A percentile compares a stretch with the other conserved stretches of the same genome.
These are phyloP conservation scores for Lyophyllum shimeji DNA, from an alignment of 768 basidiomycete genomes.

Conservation along the genomic window DNA sequence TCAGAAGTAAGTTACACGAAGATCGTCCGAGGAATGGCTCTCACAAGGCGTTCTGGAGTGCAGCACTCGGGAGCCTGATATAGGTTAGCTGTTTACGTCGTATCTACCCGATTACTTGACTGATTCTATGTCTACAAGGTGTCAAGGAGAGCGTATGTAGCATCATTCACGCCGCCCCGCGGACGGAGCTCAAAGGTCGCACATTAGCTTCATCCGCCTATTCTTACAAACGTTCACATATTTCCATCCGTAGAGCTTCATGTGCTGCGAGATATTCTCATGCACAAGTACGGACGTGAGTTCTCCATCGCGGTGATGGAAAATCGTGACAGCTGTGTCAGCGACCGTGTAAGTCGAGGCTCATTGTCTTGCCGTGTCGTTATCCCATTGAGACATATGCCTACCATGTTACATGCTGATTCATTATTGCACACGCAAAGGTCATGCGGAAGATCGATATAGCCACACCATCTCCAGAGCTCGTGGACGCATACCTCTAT, in stretches of 20 bases:
- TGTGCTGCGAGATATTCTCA: conserved; percentile 86
- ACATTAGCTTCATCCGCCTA: not conserved
- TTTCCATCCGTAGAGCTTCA: conserved; percentile 68
- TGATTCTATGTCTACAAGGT: conserved; percentile 22
- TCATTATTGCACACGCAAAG: conserved; percentile 43
- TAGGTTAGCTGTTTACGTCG: conserved; percentile 38
- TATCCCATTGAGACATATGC: not conserved
- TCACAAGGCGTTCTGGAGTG: conserved; percentile 9
- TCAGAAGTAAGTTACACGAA: conserved; percentile 58
- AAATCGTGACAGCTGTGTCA: conserved; percentile 79
- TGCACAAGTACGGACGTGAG: conserved; percentile 95
- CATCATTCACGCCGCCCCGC: conserved; percentile 88
- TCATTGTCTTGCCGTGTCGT: not conserved
- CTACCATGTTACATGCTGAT: conserved; percentile 1
- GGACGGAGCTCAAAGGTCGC: conserved; percentile 86
- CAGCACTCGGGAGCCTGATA: conserved; percentile 84
- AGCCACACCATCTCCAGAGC: conserved; percentile 64
- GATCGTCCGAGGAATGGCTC: conserved; percentile 10
- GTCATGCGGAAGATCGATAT: conserved; percentile 72
- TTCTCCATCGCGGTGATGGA: conserved; percentile 86
- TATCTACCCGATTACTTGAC: not conserved
- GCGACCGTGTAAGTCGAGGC: conserved; percentile 63
- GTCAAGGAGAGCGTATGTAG: conserved; percentile 80
- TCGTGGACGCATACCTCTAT: conserved; percentile 85
- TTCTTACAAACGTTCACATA: not conserved